Base-by-base conservation (phyloP, 306 rosid genomes). In the Sesbania bispinosa region DNA sequence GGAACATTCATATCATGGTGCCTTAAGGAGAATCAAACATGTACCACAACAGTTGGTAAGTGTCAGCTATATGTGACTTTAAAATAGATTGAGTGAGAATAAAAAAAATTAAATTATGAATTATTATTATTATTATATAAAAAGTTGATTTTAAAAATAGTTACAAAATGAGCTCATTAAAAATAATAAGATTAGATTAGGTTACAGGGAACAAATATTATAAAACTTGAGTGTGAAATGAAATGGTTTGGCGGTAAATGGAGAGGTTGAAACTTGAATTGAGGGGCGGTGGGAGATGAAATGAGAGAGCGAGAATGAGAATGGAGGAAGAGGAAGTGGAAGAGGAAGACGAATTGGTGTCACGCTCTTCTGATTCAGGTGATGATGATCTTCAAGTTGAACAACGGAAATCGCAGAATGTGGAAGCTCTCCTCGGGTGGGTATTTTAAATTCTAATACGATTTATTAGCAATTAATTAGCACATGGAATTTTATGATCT, bases 381-480 rank as follows among this genome's bases (percentile, higher is more conserved):
- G 90, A 78, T 2, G 90, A 75, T 0, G 52, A 50, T 4, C 11
- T 48, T 9, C 50, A 50, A 2, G 8, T 45, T 3, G 85, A 77
- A 41, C 81, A 85, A 62, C 87, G 80, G 35, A 93, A 93, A 80
- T 90, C 88, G 54, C 81, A 87, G 74, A 93, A 93, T 39, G 97
- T 93, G 29, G 92, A 93, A 24, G 98, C 98, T 27, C 87, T 93
- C 10, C 30, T 93, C 65, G 85, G 90, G 98, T 2, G 54, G 24
- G 54, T 45, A 7, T 20, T 20, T 14, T 21, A 50, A 7, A 8
- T 20, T 23, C 32, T 51, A 51, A 20, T 20, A 13, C 4, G 14
- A 54, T 27, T 9, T 10, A 38, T 15, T 15, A 43, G 19, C 24
- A 67, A 20, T 21, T 9, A 35, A 35, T 45, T 45, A 42, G 23